These are phyloP conservation scores for Cordia subcordata DNA, from an alignment of 257 asterid genomes.

Conservation along the genomic window DNA sequence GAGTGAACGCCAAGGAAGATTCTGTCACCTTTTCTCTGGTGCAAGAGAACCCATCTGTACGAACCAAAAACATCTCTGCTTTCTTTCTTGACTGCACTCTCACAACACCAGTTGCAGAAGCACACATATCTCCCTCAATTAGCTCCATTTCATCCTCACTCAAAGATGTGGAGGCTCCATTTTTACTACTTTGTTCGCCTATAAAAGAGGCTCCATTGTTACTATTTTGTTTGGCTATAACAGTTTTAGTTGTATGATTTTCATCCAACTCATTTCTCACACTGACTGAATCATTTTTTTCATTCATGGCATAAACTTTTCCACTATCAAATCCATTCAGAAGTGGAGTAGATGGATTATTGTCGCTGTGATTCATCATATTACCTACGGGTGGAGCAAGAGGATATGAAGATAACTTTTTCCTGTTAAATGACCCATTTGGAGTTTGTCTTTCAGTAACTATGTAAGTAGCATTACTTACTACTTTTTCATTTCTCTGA, in stretches of 20 bases:
- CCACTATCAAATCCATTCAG: slow-evolving; percentile 28
- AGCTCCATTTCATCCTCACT: slow-evolving; percentile 60
- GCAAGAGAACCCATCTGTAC: slow-evolving; percentile 97
- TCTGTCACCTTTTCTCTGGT: slow-evolving; percentile 93
- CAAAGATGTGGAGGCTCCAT: slow-evolving; percentile 44
- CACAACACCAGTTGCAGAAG: slow-evolving; percentile 94
- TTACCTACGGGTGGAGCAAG: slow-evolving; percentile 16
- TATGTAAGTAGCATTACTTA: slow-evolving; percentile 23
- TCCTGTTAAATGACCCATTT: slow-evolving; percentile 34
- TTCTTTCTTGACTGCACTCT: slow-evolving; percentile 94
- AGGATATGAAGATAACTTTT: slow-evolving; percentile 27
- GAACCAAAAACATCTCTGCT: slow-evolving; percentile 98
- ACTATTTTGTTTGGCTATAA: slow-evolving; percentile 23
- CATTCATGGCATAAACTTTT: slow-evolving; percentile 20
- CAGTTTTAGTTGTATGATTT: slow-evolving; percentile 24
- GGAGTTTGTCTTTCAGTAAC: slow-evolving; percentile 28
- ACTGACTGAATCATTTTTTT: slow-evolving; percentile 31
- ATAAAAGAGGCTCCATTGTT: slow-evolving; percentile 40
- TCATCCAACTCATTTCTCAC: slow-evolving; percentile 28
- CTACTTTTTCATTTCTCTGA: slow-evolving; percentile 24
- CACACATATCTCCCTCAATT: slow-evolving; percentile 76
- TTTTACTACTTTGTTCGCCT: slow-evolving; percentile 24
- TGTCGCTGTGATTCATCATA: slow-evolving; percentile 31
- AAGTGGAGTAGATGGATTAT: slow-evolving; percentile 22
- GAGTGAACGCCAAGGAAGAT: slow-evolving; percentile 94